phyloP scores from a whole-genome alignment of 306 rosid genomes.

The Luffa aegyptiaca region DNA sequence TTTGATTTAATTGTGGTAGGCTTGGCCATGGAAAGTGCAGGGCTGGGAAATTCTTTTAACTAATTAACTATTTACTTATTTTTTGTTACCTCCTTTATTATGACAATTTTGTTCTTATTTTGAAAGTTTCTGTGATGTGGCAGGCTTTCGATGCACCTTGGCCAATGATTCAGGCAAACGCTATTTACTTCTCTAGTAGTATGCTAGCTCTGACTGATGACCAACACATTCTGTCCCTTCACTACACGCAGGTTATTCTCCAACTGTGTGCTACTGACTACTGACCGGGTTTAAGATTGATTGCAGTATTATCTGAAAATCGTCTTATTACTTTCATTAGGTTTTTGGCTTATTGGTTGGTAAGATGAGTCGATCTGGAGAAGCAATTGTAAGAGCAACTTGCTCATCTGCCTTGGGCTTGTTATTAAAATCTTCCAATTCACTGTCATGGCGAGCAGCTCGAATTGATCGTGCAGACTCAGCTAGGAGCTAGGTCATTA shows the following conservation, averaged over 20 bases:
- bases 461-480: conserved; percentile 46
- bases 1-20: not conserved
- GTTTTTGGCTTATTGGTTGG: conserved; percentile 73
- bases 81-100: not conserved
- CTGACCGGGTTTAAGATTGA: not conserved
- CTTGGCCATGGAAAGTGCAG: not conserved
- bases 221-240: conserved; percentile 60
- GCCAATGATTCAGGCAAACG: conserved; percentile 94
- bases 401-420: conserved; percentile 75
- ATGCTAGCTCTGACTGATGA: conserved; percentile 63
- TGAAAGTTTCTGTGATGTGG: conserved; percentile 16
- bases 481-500: conserved; percentile 8
- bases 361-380: conserved; percentile 66
- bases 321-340: conserved; percentile 27
- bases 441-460: conserved; percentile 42
- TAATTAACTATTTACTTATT: not conserved
- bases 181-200: conserved; percentile 78
- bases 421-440: conserved; percentile 65
- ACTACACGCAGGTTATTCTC: conserved; percentile 58
- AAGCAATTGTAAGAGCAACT: conserved; percentile 80
- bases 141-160: conserved; percentile 99
- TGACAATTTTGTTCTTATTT: not conserved
- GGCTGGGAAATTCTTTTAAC: not conserved
- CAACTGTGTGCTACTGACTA: not conserved
- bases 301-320: not conserved